Base-by-base conservation (phyloP, 2,329 filamentous ascomycete genomes). In the Pestalotiopsis fici region DNA sequence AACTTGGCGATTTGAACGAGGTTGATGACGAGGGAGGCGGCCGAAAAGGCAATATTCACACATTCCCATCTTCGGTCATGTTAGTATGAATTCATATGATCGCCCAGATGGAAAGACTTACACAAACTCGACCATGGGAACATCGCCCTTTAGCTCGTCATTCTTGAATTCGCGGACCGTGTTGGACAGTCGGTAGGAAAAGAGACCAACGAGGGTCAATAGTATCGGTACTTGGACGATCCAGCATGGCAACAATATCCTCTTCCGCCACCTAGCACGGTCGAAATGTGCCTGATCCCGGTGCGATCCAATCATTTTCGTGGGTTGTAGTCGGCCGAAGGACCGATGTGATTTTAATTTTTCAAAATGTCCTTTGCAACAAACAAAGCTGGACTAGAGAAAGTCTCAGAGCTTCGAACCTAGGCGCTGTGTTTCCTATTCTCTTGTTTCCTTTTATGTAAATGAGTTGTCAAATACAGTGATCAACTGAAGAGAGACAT, bases 221-320 rank as follows among this genome's bases (percentile, higher is more conserved):
- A 86, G 75, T 21, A 88, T 75, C 3, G 76, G 71, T 3, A 85
- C 74, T 74, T 89, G 86, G 4, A 83, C 69, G 7, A 76, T 71
- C 87, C 87, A 89, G 56, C 81, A 79, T 6, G 86, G 86, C 1
- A 85, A 69, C 28, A 89, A 76, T 3, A 88, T 64, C 59, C 72
- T 72, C 66, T 82, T 78, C 65, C 81, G 80, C 87, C 87, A 89
- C 74, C 79, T 79, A 18, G 87, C 83, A 35, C 85, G 81, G 66
- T 81, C 80, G 69, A 86, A 88, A 67, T 86, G 83, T 31, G 83
- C 83, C 69, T 87, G 84, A 43, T 86, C 80, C 69, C 84, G 80
- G 68, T 87, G 83, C 56, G 77, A 80, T 59, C 78, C 81, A 73
- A 81, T 79, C 71, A 76, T 79, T 64, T 27, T 67, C 57, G 56